Percentiles rank a stretch among this genome's conserved stretches.
These are phyloP conservation scores for Sporothrix globosa DNA, from an alignment of 2,329 filamentous ascomycete species.

Conservation along the genomic window DNA sequence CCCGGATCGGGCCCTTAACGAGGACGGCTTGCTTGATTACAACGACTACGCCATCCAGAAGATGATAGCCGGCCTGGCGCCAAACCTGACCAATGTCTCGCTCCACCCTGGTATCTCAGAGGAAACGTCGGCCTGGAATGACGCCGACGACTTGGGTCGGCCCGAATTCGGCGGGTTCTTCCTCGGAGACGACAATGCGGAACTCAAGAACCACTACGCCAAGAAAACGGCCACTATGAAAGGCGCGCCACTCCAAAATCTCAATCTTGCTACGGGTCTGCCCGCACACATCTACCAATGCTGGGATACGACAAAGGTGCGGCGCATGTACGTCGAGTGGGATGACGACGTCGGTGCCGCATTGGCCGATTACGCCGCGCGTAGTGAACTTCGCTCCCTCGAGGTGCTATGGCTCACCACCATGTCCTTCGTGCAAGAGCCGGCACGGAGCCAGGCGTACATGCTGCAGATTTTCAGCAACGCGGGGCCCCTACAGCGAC, in stretches of 20 bases:
- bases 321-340: background rate
- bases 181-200: background rate
- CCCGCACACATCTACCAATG: background rate
- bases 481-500: background rate
- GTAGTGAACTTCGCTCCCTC: background rate
- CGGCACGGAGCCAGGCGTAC: background rate
- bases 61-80: conserved; percentile 3
- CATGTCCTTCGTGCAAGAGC: background rate
- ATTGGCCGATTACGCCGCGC: background rate
- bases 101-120: background rate
- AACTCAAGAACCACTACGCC: background rate
- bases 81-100: conserved; percentile 10
- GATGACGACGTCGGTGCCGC: background rate
- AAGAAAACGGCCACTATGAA: background rate
- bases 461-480: background rate
- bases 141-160: background rate
- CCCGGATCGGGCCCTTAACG: background rate
- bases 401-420: background rate
- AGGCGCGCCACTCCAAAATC: background rate
- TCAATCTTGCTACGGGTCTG: background rate
- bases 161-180: background rate
- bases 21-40: background rate
- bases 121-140: background rate
- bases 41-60: background rate
- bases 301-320: background rate